Evolutionary conservation across 768 basidiomycete species (phyloP), one percentile per base, ranked within the genome.

Genomic region (Tylopilus felleus): DNA sequence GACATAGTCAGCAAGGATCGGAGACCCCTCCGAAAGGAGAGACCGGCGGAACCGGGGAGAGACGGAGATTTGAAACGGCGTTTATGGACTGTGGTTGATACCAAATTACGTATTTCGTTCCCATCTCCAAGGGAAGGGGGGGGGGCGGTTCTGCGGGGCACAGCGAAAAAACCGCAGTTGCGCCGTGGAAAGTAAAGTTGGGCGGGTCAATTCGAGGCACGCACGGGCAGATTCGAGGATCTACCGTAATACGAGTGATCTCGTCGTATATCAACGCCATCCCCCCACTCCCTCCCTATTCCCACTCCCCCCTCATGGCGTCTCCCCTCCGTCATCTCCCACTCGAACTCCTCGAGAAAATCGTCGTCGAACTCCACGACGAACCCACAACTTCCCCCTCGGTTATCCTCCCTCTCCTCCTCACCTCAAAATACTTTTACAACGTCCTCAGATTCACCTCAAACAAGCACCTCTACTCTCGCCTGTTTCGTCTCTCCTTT

Each of bases 401-500:
- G 1, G 55, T 71, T 8, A 65, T 88, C 45, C 52, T 79, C 17
- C 73, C 84, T 0, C 72, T 90, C 46, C 76, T 81, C 44, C 68
- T 68, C 28, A 68, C 79, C 5, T 82, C 74, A 52, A 71, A 58
- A 3, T 52, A 63, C 43, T 60, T 87, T 19, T 51, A 80, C 61
- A 10, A 46, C 29, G 48, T 60, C 1, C 76, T 86, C 59, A 50
- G 53, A 9, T 48, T 42, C 16, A 49, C 29, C 5, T 51, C 58
- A 1, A 59, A 68, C 49, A 46, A 46, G 22, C 67, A 73, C 21
- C 77, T 89, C 49, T 80, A 79, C 57, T 75, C 81, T 0, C 68
- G 73, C 29, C 75, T 90, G 8, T 88, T 82, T 62, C 71, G 72
- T 14, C 52, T 65, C 64, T 79, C 75, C 62, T 89, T 88, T 71